Evolutionary conservation across 495 filamentous ascomycete species (phyloP), one percentile per base, ranked within the genome.

Genomic region (Parathielavia appendiculata): DNA sequence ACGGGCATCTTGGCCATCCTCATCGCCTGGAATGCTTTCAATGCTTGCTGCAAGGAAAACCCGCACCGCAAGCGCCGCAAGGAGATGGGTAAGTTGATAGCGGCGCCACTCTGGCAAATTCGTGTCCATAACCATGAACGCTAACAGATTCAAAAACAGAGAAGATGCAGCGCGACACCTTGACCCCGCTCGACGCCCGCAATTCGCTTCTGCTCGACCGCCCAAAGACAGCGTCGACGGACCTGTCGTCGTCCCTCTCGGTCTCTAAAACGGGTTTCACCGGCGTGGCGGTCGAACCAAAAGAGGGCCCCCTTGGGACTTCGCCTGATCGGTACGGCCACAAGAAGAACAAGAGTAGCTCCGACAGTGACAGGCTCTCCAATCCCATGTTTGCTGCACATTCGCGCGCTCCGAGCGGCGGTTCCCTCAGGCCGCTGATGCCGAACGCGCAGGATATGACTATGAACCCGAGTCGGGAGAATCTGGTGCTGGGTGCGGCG

Each of bases 101-200:
- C 26, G 26, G 26, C 26, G 26, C 22, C 34, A 10, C 26, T 34
- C 19, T n/a, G n/a, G n/a, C n/a, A n/a, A n/a, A n/a, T n/a, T n/a
- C n/a, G n/a, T n/a, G n/a, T 12, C 43, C 19, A 34, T 11, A 5
- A 10, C 7, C 32, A 13, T 3, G 22, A 5, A 17, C 41, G 52
- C 67, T 70, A 44, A 68, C 59, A 8, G 8, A 1, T 36, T 12
- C 4, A 9, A 20, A 22, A 26, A 58, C 73, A 87, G 92, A 96
- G 73, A 93, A 95, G 79, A 85, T 86, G 56, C 89, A 93, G 64
- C 78, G 90, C 39, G 92, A 96, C 71, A 85, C 86, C 57, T 83
- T 97, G 39, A 97, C 93, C 5, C 87, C 93, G 12, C 77, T 98
- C 32, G 91, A 92, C 64, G 86, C 92, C 0, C 88, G 91, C 59